These are phyloP conservation scores for Dactylellina haptotyla DNA, from an alignment of 2,329 filamentous ascomycete genomes.

Conservation along the genomic window DNA sequence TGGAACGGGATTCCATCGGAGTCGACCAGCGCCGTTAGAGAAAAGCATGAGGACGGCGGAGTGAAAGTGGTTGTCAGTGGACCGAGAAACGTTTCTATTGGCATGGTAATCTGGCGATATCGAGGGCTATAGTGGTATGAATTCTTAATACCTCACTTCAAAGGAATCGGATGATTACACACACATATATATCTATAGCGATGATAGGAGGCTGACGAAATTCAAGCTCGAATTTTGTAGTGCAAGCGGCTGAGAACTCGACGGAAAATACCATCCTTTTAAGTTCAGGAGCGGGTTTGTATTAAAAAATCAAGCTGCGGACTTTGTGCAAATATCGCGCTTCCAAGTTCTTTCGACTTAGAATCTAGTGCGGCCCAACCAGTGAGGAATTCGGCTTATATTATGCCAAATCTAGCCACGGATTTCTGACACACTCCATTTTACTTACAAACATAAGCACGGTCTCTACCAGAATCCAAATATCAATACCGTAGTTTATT, in stretches of 20 bases:
- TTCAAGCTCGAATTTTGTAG: background rate
- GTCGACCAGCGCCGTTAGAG: constrained; percentile 9
- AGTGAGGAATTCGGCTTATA: too few species aligned
- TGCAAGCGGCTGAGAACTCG: background rate
- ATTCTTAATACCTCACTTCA: background rate
- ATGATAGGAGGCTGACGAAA: constrained; percentile 1
- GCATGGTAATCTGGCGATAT: background rate
- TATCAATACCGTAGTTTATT: background rate
- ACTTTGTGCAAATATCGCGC: background rate
- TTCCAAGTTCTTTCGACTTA: background rate
- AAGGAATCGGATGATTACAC: background rate
- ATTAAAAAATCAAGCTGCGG: background rate
- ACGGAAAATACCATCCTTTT: background rate
- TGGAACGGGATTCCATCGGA: constrained; percentile 2
- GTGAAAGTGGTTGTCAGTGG: constrained; percentile 14
- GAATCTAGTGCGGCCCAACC: too few species aligned
- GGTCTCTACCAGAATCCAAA: too few species aligned
- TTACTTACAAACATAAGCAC: too few species aligned
- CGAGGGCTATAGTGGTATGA: background rate
- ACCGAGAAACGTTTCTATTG: constrained; percentile 17
- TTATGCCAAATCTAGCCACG: too few species aligned
- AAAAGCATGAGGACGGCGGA: background rate
- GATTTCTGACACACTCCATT: too few species aligned
- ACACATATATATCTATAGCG: background rate
- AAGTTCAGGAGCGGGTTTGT: background rate